A percentile compares a stretch with the other conserved stretches of the same genome.
These are phyloP conservation scores for sweet orange (Citrus sinensis) DNA, from an alignment of 345 rosid genomes.

Conservation along the genomic window DNA sequence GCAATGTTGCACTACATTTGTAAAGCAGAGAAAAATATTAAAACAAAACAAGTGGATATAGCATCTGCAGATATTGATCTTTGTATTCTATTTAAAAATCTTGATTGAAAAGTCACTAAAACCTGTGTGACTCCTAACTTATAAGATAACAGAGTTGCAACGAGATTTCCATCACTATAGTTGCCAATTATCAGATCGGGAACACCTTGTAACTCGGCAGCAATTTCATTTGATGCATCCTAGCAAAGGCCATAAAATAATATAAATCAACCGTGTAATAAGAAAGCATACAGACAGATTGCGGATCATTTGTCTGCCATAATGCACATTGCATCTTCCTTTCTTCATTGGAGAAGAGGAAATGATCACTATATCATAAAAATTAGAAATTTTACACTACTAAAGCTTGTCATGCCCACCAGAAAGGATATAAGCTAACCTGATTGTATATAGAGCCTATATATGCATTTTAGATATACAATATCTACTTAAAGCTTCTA, in stretches of 20 bases:
- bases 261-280: neutral
- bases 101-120: neutral
- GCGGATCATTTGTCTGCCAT: neutral
- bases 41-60: constrained; percentile 7
- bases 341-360: neutral
- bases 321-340: neutral
- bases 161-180: constrained; percentile 60
- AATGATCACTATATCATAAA: neutral
- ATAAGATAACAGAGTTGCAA: constrained; percentile 45
- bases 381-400: neutral
- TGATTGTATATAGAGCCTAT: neutral
- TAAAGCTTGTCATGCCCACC: neutral
- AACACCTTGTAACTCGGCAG: constrained; percentile 49
- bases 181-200: constrained; percentile 56
- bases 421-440: neutral
- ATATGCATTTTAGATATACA: neutral
- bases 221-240: constrained; percentile 54
- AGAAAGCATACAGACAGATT: neutral
- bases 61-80: neutral
- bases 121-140: constrained; percentile 55
- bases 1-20: constrained; percentile 47
- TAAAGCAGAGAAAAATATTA: neutral
- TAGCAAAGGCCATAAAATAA: constrained; percentile 10
- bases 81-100: neutral
- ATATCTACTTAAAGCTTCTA: neutral